phyloP scores from a whole-genome alignment of 768 basidiomycete genomes.

The Russula earlei region DNA sequence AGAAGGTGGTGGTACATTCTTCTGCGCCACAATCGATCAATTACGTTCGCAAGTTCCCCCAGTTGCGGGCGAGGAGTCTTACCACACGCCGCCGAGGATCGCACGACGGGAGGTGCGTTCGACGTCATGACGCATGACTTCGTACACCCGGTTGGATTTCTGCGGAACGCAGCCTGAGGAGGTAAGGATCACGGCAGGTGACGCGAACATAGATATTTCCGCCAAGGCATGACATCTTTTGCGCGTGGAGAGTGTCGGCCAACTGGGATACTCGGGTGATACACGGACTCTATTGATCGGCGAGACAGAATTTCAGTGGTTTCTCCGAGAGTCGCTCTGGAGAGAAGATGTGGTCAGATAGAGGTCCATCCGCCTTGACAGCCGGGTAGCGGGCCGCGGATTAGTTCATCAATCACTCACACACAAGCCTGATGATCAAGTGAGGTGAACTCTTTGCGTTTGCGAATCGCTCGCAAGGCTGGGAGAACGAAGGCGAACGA shows the following conservation, averaged over 20 bases:
- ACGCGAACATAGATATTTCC: not conserved
- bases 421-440: not conserved
- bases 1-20: not conserved
- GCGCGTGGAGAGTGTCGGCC: not conserved
- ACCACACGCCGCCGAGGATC: not conserved
- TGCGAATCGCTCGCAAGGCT: not conserved
- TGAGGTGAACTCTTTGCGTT: not conserved
- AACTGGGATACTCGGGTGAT: not conserved
- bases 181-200: not conserved
- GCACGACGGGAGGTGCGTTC: not conserved
- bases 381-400: slow-evolving; percentile 6
- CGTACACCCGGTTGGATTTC: not conserved
- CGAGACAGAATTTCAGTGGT: slow-evolving; percentile 6
- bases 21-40: slow-evolving; percentile 17
- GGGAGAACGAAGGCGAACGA: not conserved
- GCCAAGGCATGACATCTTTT: not conserved
- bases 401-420: not conserved
- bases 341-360: slow-evolving; percentile 6
- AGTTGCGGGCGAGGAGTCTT: not conserved
- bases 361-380: slow-evolving; percentile 6
- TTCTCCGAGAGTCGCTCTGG: slow-evolving; percentile 4
- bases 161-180: not conserved
- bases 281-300: slow-evolving; percentile 5
- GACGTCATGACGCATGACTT: not conserved
- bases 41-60: not conserved